Evolutionary conservation across 2,329 filamentous ascomycete species (phyloP), one percentile per base, ranked within the genome.

Genomic region (Penicillium brevicompactum): DNA sequence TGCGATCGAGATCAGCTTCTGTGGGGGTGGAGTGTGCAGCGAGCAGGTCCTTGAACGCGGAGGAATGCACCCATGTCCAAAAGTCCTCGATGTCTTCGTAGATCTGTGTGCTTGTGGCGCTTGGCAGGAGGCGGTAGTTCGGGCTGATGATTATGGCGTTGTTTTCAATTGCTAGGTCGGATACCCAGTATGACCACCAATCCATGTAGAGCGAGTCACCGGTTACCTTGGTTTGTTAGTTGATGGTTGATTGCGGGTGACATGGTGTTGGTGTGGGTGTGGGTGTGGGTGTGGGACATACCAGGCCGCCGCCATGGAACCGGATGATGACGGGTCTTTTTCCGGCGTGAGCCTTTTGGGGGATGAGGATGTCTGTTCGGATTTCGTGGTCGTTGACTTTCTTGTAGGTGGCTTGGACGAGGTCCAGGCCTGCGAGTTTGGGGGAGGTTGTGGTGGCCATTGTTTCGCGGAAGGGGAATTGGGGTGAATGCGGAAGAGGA

Each of bases 81-180:
- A 82, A 79, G 57, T 80, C 76, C 8, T 66, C 50, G 1, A 83
- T 56, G 60, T 84, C 81, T 5, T 74, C 63, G 22, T 82, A 69
- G 53, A 82, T 78, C 14, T 83, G 77, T 2, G 67, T 46, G 32
- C 78, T 78, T 18, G 53, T 77, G 50, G 76, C 70, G 55, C 82
- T 80, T 21, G 81, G 81, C n/a, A 80, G 57, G 3, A 84, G 75
- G 8, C 80, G 80, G 68, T 84, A 80, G 64, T 81, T 78, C 0
- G 79, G 76, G 1, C 74, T 68, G 6, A 83, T 62, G 24, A 79
- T 68, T 43, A 83, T 75, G n/a, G 80, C 78, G 13, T 63, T 64
- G 46, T 76, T 71, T 24, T 66, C 58, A 1, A 70, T 66, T 22
- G 74, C 69, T 38, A 78, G 68, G 7, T 78, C 70, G 7, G 80